phyloP scores from a whole-genome alignment of 176 grass and related monocot genomes.

The Musa beccarii region DNA sequence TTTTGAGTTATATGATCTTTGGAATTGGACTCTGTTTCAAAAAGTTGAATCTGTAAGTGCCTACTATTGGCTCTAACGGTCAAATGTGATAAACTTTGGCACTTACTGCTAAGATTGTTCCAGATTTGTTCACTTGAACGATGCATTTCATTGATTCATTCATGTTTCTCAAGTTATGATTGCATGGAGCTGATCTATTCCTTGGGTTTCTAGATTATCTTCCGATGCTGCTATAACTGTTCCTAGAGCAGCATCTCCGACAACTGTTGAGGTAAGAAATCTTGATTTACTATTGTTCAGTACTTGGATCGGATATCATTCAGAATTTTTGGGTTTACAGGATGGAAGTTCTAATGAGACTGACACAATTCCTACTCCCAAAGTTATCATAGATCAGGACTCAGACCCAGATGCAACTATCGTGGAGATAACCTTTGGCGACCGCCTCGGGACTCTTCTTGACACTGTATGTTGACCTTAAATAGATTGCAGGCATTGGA shows the following conservation, averaged over 20 bases:
- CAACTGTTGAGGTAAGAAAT: slow-evolving; percentile 72
- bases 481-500: not conserved
- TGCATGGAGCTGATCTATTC: not conserved
- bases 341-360: slow-evolving; percentile 65
- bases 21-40: not conserved
- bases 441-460: slow-evolving; percentile 93
- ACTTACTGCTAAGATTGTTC: not conserved
- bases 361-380: slow-evolving; percentile 73
- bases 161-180: not conserved
- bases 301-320: slow-evolving; percentile 31
- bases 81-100: not conserved
- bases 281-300: slow-evolving; percentile 13
- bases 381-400: slow-evolving; percentile 97
- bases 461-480: slow-evolving; percentile 63
- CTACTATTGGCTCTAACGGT: too few relatives aligned
- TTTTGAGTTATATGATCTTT: not conserved
- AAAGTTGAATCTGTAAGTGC: too few relatives aligned
- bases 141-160: not conserved
- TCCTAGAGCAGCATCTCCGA: slow-evolving; percentile 54
- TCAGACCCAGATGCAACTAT: slow-evolving; percentile 86
- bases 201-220: slow-evolving; percentile 21
- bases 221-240: slow-evolving; percentile 39
- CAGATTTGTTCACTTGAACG: too few relatives aligned
- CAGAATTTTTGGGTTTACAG: slow-evolving; percentile 56
- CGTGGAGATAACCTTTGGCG: slow-evolving; percentile 89